These are phyloP conservation scores for Aaosphaeria pasadenensis DNA, from an alignment of 2,329 filamentous ascomycete genomes.

Conservation along the genomic window DNA sequence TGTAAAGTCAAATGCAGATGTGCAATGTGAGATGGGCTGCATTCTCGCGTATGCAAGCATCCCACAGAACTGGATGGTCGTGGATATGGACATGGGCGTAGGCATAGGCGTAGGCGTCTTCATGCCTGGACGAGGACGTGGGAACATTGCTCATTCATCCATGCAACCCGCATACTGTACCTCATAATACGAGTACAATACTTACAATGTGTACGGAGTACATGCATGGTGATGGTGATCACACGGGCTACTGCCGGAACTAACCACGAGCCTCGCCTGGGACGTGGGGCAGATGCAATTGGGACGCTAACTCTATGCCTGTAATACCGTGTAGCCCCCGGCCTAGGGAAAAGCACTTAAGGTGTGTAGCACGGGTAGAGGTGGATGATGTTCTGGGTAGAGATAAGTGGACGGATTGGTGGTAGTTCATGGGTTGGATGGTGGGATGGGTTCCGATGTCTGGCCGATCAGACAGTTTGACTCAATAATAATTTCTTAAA, in stretches of 20 bases:
- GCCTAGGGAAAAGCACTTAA: too few species aligned
- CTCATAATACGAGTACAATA: slow-evolving; percentile 9
- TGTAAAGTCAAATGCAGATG: too few species aligned
- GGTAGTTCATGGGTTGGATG: too few species aligned
- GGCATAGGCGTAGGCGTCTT: slow-evolving; percentile 25
- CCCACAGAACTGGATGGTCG: slow-evolving; percentile 13
- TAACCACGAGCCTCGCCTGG: background rate
- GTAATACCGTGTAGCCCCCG: too few species aligned
- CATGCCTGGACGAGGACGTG: slow-evolving; percentile 9
- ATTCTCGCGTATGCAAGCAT: slow-evolving; percentile 11
- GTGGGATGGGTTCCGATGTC: background rate
- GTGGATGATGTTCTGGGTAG: too few species aligned
- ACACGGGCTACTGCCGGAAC: slow-evolving; percentile 1
- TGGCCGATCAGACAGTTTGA: background rate
- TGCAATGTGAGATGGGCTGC: too few species aligned
- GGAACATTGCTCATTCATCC: too few species aligned
- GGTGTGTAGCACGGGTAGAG: too few species aligned
- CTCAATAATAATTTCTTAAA: background rate
- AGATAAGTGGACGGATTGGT: too few species aligned
- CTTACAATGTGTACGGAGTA: slow-evolving; percentile 5
- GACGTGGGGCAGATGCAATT: slow-evolving; percentile 13
- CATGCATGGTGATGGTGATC: slow-evolving; percentile 5
- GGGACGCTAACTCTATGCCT: slow-evolving; percentile 7
- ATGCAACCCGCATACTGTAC: too few species aligned
- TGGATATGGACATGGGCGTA: slow-evolving; percentile 11